Evolutionary conservation across 805 yeast genomes (phyloP).

Genomic region (Yamadazyma insecticola): DNA sequence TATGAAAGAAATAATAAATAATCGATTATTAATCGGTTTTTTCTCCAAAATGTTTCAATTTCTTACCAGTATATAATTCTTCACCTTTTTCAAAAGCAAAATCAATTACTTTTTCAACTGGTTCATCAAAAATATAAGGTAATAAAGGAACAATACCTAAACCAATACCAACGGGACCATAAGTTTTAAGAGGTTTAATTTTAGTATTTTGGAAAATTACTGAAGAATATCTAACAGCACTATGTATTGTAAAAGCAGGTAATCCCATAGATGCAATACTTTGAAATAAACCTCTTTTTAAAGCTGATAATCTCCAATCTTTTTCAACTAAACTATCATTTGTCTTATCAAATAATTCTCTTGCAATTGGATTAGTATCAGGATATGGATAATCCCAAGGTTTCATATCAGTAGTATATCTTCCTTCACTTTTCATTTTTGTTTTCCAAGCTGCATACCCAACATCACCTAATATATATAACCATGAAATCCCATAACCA

Average conservation of each 20-base stretch:
- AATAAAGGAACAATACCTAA: slow-evolving; percentile 70
- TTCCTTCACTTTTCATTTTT: slow-evolving; percentile 60
- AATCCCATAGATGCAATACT: slow-evolving; percentile 80
- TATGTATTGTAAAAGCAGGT: slow-evolving; percentile 82
- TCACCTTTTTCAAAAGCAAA: slow-evolving; percentile 52
- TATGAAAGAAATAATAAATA: neutral
- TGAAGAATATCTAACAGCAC: slow-evolving; percentile 68
- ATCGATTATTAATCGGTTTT: neutral
- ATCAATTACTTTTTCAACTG: slow-evolving; percentile 69
- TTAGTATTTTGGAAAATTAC: slow-evolving; percentile 53
- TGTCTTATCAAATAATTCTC: slow-evolving; percentile 22
- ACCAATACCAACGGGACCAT: slow-evolving; percentile 79
- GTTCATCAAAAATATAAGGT: slow-evolving; percentile 79
- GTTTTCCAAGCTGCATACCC: slow-evolving; percentile 70
- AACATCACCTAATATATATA: slow-evolving; percentile 71
- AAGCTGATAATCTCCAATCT: slow-evolving; percentile 63
- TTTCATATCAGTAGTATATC: slow-evolving; percentile 51
- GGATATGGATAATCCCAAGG: slow-evolving; percentile 63
- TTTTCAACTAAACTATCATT: slow-evolving; percentile 34
- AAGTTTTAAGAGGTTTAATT: slow-evolving; percentile 47
- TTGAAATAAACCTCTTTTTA: slow-evolving; percentile 77
- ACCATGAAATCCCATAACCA: slow-evolving; percentile 75
- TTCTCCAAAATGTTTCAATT: too few relatives aligned
- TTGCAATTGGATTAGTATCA: slow-evolving; percentile 33
- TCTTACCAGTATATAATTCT: slow-evolving; percentile 17